Conservation (phyloP, 345 rosid genomes). For the Melastoma malabathricum region DNA sequence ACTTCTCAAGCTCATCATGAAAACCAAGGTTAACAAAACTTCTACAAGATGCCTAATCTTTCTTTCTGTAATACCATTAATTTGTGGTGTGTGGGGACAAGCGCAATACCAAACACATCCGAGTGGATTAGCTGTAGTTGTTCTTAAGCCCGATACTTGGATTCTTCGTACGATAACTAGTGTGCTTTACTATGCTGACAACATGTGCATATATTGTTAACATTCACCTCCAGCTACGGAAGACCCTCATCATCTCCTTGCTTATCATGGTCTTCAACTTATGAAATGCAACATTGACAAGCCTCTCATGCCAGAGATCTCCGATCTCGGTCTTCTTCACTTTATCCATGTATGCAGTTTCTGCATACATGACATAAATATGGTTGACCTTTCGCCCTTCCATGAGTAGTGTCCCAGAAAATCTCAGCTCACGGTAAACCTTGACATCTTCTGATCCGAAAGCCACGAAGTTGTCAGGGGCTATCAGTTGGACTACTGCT, state of each 20-base stretch:
- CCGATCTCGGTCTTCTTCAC: background rate
- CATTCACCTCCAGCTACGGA: background rate
- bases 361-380: no score
- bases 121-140: slow-evolving; percentile 8
- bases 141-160: slow-evolving; percentile 2
- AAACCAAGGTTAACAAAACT: no score
- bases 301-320: background rate
- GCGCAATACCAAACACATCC: slow-evolving; percentile 9
- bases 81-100: no score
- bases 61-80: no score
- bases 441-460: no score
- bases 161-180: slow-evolving; percentile 2
- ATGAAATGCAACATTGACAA: background rate
- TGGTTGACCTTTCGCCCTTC: no score
- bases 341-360: background rate
- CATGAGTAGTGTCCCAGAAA: no score
- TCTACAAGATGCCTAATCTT: no score
- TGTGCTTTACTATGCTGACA: background rate
- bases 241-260: slow-evolving; percentile 4
- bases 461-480: no score
- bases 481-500: no score
- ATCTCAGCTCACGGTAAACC: no score
- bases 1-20: no score
- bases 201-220: background rate
- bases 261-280: background rate